Percentiles rank a stretch among this genome's conserved stretches.
Conservation (phyloP, 345 rosid species). For the Brassica nigra region DNA sequence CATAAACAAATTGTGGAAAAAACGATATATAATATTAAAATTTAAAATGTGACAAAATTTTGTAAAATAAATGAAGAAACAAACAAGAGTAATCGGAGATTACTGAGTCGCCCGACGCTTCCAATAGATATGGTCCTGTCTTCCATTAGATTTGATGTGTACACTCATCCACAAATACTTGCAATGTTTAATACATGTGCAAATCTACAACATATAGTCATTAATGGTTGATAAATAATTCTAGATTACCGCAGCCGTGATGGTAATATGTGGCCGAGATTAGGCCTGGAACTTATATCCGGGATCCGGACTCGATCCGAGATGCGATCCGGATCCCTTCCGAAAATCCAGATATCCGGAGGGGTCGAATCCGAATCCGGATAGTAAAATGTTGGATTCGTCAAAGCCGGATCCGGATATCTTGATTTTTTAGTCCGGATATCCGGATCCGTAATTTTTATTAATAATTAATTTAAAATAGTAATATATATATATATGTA, state of each 20-base stretch:
- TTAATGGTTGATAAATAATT: conserved; percentile 19
- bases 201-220: conserved; percentile 1
- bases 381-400: too few species aligned
- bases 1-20: not conserved
- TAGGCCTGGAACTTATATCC: too few species aligned
- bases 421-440: too few species aligned
- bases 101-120: conserved; percentile 30
- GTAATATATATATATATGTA: too few species aligned
- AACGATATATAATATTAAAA: not conserved
- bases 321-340: too few species aligned
- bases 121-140: conserved; percentile 41
- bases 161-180: conserved; percentile 8
- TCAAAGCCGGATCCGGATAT: too few species aligned
- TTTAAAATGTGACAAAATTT: not conserved
- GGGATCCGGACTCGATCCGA: too few species aligned
- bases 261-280: not conserved
- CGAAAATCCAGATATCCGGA: too few species aligned
- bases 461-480: too few species aligned
- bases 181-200: conserved; percentile 8
- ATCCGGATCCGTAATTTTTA: too few species aligned
- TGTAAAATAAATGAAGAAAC: not conserved
- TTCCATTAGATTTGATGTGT: not conserved
- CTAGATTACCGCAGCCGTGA: not conserved
- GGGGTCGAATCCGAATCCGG: too few species aligned
- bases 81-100: conserved; percentile 12